phyloP scores from a whole-genome alignment of 306 rosid species.

The Fragaria vesca region DNA sequence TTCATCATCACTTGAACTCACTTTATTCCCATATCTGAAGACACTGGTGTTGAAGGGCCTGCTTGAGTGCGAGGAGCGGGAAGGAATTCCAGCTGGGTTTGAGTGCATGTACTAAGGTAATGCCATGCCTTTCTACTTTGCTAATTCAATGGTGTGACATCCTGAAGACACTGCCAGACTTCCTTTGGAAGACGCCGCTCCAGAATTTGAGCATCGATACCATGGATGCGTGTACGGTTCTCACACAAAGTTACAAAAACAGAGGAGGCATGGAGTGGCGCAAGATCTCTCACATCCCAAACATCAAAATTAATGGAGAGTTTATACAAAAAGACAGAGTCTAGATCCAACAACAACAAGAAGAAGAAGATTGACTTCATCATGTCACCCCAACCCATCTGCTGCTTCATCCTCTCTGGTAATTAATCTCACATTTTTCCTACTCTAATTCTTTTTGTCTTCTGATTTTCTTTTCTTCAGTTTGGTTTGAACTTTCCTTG shows the following conservation, averaged over 20 bases:
- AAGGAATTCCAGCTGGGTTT: neutral
- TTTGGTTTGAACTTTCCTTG: no score
- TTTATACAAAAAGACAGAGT: neutral
- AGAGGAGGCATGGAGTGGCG: neutral
- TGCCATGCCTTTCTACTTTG: neutral
- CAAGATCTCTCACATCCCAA: constrained; percentile 4
- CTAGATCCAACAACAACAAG: neutral
- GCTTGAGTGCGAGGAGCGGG: neutral
- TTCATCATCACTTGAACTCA: neutral
- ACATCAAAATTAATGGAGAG: neutral
- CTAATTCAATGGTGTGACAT: rapidly evolving
- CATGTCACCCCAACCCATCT: neutral
- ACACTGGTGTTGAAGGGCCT: rapidly evolving
- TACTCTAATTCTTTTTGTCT: neutral
- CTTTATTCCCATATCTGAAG: neutral
- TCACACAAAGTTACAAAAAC: neutral
- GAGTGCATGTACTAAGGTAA: neutral
- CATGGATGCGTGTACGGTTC: neutral
- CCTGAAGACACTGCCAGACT: neutral
- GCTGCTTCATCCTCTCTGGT: neutral
- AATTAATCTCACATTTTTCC: neutral
- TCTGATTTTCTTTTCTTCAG: neutral
- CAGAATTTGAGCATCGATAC: neutral
- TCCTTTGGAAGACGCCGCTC: neutral
- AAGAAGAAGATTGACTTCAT: neutral